Conservation (phyloP, 179 eudicot genomes). For the Corrigiola litoralis region DNA sequence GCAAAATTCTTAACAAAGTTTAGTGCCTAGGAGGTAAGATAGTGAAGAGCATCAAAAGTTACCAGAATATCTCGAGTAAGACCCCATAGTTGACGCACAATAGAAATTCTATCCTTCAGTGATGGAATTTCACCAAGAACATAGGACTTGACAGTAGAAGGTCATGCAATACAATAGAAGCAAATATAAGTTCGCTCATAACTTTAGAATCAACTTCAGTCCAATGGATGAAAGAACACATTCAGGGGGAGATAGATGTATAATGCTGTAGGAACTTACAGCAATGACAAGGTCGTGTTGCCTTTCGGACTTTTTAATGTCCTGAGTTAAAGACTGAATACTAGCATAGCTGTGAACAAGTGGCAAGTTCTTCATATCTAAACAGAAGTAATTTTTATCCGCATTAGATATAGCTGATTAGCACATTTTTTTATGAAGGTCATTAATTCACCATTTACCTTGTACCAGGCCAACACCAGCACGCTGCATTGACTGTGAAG, state of each 20-base stretch:
- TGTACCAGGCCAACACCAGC: slow-evolving; percentile 67
- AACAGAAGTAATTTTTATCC: background rate
- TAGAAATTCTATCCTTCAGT: slow-evolving; percentile 71
- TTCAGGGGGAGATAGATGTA: background rate
- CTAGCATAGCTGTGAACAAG: slow-evolving; percentile 66
- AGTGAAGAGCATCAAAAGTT: slow-evolving; percentile 8
- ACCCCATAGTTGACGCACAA: slow-evolving; percentile 90
- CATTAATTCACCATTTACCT: slow-evolving; percentile 35
- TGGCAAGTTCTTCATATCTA: slow-evolving; percentile 77
- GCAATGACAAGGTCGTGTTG: slow-evolving; percentile 93
- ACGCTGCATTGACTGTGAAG: slow-evolving; percentile 95
- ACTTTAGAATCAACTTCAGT: too few species aligned
- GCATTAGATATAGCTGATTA: background rate
- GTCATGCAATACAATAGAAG: background rate
- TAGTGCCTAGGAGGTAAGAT: too few species aligned
- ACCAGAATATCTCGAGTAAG: slow-evolving; percentile 86
- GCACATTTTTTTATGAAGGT: background rate
- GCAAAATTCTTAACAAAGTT: background rate
- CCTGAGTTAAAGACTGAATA: slow-evolving; percentile 55
- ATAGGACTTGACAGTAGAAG: slow-evolving; percentile 53
- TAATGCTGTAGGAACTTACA: slow-evolving; percentile 41
- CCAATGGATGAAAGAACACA: background rate
- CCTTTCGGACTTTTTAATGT: slow-evolving; percentile 63
- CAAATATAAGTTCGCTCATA: slow-evolving; percentile 9
- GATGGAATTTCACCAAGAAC: slow-evolving; percentile 98